These are phyloP conservation scores for Incumbomyces delicatus DNA, from an alignment of 2,329 filamentous ascomycete genomes.

Conservation along the genomic window DNA sequence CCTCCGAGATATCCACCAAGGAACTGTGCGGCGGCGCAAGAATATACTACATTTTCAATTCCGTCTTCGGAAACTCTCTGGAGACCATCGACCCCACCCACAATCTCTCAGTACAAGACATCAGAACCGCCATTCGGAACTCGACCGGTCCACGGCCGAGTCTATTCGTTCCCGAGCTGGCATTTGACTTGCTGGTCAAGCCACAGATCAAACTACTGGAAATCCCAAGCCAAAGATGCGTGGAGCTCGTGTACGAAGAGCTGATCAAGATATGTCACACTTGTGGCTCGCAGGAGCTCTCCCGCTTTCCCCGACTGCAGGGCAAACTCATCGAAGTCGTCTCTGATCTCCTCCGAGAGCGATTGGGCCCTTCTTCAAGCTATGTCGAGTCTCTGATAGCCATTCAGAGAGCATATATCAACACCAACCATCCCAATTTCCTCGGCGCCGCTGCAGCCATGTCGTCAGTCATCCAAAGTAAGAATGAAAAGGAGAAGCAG, in stretches of 20 bases:
- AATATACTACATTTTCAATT: conserved; percentile 99
- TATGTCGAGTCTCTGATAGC: conserved; percentile 97
- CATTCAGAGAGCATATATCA: conserved; percentile 97
- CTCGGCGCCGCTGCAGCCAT: conserved; percentile 92
- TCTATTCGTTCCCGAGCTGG: conserved; percentile 93
- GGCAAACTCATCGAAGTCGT: conserved; percentile 97
- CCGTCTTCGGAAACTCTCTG: conserved; percentile 90
- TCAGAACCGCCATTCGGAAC: conserved; percentile 93
- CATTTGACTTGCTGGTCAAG: conserved; percentile 94
- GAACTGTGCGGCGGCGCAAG: conserved; percentile 89
- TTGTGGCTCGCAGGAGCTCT: conserved; percentile 88
- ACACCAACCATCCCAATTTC: conserved; percentile 98
- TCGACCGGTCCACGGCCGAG: conserved; percentile 93
- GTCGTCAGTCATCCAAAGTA: conserved; percentile 90
- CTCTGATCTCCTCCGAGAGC: conserved; percentile 85
- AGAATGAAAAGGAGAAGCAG: conserved; percentile 88
- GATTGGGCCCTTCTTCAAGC: conserved; percentile 74
- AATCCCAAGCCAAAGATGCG: conserved; percentile 87
- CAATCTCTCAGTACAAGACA: conserved; percentile 89
- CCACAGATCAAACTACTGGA: conserved; percentile 97
- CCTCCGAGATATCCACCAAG: conserved; percentile 96
- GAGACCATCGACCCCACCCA: conserved; percentile 94
- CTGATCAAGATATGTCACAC: conserved; percentile 99
- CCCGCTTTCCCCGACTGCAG: conserved; percentile 83
- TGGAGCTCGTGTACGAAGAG: conserved; percentile 96